These are phyloP conservation scores for Rhodotorula diobovata DNA, from an alignment of 768 basidiomycete genomes.

Conservation along the genomic window DNA sequence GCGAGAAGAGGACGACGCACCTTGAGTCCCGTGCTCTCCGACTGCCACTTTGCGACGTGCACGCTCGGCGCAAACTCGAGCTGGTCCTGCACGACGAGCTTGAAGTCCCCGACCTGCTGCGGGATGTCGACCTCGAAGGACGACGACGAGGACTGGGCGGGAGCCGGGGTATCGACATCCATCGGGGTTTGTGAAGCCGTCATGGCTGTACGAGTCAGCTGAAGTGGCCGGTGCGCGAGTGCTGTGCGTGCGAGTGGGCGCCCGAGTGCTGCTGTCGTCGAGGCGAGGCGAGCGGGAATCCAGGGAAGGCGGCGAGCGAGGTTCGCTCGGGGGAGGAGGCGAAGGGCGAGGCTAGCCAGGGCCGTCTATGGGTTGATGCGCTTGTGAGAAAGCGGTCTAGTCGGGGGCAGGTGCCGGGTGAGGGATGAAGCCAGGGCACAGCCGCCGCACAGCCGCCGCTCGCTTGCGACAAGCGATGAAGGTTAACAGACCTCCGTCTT, in stretches of 20 bases:
- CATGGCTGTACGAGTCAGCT: background rate
- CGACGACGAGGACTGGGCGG: background rate
- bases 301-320: background rate
- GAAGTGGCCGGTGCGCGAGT: background rate
- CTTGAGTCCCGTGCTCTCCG: conserved; percentile 28
- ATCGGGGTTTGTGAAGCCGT: background rate
- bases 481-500: background rate
- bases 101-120: conserved; percentile 28
- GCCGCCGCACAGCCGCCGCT: too few relatives aligned
- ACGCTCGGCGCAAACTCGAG: conserved; percentile 25
- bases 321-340: conserved; percentile 1
- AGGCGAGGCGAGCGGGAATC: background rate
- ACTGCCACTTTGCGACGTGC: conserved; percentile 34
- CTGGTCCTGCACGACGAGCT: conserved; percentile 28
- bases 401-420: background rate
- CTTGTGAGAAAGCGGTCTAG: background rate
- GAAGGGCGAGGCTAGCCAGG: conserved; percentile 6
- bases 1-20: conserved; percentile 4
- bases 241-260: background rate
- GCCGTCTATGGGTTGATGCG: background rate
- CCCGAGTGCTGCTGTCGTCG: background rate
- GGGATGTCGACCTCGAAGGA: background rate
- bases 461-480: background rate
- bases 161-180: background rate
- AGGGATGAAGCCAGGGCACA: background rate